These are phyloP conservation scores for Macrolepiota albuminosa DNA, from an alignment of 768 basidiomycete genomes.

Conservation along the genomic window DNA sequence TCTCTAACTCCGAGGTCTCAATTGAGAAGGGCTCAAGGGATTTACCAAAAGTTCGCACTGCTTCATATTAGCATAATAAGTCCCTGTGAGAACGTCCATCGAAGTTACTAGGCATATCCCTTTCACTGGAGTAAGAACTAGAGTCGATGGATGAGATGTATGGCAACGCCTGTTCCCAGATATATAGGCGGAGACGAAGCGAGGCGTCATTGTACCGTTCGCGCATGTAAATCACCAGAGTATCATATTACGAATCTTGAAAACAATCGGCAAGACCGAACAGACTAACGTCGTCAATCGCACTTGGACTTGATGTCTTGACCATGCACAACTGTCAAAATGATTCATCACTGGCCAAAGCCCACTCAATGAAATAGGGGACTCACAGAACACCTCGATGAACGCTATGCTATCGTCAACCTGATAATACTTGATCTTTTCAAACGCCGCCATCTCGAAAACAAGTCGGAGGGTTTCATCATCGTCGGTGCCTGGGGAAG, in stretches of 20 bases:
- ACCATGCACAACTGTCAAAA: not conserved
- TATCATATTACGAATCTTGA: not conserved
- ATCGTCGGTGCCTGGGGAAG: conserved; percentile 3
- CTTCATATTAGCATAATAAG: not conserved
- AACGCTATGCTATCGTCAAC: conserved; percentile 8
- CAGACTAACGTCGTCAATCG: not conserved
- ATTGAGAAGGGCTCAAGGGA: not conserved
- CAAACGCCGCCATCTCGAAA: conserved; percentile 1
- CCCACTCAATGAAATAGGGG: not conserved
- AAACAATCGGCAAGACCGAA: no score
- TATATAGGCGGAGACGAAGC: not conserved
- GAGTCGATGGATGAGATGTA: not conserved
- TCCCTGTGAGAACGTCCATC: not conserved
- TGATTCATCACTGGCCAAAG: not conserved
- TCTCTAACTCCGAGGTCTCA: not conserved
- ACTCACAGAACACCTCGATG: conserved; percentile 15
- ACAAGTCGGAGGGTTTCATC: conserved; percentile 4
- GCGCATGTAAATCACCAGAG: not conserved
- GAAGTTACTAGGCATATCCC: not conserved
- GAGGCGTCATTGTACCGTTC: not conserved
- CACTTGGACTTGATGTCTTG: not conserved
- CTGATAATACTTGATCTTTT: conserved; percentile 6
- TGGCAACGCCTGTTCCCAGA: not conserved
- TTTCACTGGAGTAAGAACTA: not conserved
- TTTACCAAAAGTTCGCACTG: not conserved